These are phyloP conservation scores for Cladosporium sp. DNA, from an alignment of 2,329 filamentous ascomycete genomes.

Conservation along the genomic window DNA sequence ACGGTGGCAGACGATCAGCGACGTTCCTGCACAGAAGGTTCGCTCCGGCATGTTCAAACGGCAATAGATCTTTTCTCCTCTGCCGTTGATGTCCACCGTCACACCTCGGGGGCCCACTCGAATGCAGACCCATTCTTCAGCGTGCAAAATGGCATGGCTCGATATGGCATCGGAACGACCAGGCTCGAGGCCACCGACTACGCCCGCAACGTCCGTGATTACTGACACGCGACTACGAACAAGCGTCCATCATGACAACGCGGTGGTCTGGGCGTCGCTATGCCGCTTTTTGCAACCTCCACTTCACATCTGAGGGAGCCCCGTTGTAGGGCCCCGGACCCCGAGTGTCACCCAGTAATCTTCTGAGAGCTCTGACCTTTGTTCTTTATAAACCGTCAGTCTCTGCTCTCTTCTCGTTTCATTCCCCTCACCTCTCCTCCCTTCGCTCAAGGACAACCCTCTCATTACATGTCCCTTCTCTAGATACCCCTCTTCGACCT, in stretches of 20 bases:
- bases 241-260: conserved; percentile 9
- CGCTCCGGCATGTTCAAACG: conserved; percentile 10
- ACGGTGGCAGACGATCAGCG: conserved; percentile 1
- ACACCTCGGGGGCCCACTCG: conserved; percentile 2
- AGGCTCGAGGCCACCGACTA: conserved; percentile 9
- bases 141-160: conserved; percentile 7
- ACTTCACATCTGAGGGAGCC: conserved; percentile 19
- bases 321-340: conserved; percentile 18
- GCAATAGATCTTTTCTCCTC: conserved; percentile 6
- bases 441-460: conserved; percentile 9
- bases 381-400: conserved; percentile 14
- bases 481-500: conserved; percentile 13
- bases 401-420: conserved; percentile 12
- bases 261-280: conserved; percentile 15
- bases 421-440: conserved; percentile 19
- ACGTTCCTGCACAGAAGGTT: conserved; percentile 6
- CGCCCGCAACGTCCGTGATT: conserved; percentile 15
- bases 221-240: conserved; percentile 14
- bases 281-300: conserved; percentile 14
- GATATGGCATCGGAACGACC: conserved; percentile 16
- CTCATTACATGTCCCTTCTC: conserved; percentile 15
- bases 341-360: conserved; percentile 17
- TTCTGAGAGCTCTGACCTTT: conserved; percentile 13
- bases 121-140: conserved; percentile 16
- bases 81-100: conserved; percentile 13